phyloP scores from a whole-genome alignment of 2,329 filamentous ascomycete species.

The Penicillium sclerotiorum region DNA sequence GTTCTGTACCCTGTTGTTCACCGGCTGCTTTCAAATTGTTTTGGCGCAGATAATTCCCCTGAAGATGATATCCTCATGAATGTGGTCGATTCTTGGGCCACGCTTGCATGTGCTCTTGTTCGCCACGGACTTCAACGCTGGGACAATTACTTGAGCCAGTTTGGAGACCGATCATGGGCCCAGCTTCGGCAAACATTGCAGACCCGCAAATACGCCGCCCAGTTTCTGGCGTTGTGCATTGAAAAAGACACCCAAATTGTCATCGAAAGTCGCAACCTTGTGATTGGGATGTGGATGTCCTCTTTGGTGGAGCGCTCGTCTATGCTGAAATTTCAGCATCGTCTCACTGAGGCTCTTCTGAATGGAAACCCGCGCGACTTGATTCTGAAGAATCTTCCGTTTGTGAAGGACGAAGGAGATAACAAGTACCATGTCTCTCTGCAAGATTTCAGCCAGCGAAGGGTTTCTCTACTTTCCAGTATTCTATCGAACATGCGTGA shows the following conservation, averaged over 20 bases:
- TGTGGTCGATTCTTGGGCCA: slow-evolving; percentile 59
- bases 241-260: slow-evolving; percentile 46
- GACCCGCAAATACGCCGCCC: slow-evolving; percentile 50
- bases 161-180: slow-evolving; percentile 54
- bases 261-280: slow-evolving; percentile 49
- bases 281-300: slow-evolving; percentile 57
- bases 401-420: slow-evolving; percentile 45
- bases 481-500: slow-evolving; percentile 63
- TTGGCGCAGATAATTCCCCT: slow-evolving; percentile 59
- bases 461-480: slow-evolving; percentile 58
- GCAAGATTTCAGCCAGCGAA: slow-evolving; percentile 56
- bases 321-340: slow-evolving; percentile 63
- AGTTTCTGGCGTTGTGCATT: slow-evolving; percentile 50
- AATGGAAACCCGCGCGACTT: slow-evolving; percentile 50
- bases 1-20: slow-evolving; percentile 54
- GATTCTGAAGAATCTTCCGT: slow-evolving; percentile 61
- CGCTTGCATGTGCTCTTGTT: slow-evolving; percentile 52
- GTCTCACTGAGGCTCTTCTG: slow-evolving; percentile 57
- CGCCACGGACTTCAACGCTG: slow-evolving; percentile 53
- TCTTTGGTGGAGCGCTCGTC: slow-evolving; percentile 63
- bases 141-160: slow-evolving; percentile 59
- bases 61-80: slow-evolving; percentile 58
- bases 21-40: slow-evolving; percentile 62
- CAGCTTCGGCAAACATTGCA: slow-evolving; percentile 50
- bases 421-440: slow-evolving; percentile 52